A percentile compares a stretch with the other conserved stretches of the same genome.
These are phyloP conservation scores for Chaetoceros muelleri DNA, from an alignment of 108 stramenopile species.

Conservation along the genomic window DNA sequence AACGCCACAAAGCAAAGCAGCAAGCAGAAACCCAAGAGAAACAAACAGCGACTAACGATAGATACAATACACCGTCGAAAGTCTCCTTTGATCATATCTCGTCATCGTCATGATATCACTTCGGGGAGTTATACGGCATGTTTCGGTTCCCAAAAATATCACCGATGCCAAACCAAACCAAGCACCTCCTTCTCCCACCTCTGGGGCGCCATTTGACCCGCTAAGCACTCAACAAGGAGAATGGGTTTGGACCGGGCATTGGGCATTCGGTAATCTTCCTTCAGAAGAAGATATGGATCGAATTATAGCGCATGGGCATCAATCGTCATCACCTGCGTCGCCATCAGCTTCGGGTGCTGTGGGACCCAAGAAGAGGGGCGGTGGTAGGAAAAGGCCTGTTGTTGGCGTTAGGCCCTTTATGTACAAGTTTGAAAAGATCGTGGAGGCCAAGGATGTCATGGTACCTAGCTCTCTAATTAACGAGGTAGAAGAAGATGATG, in stretches of 20 bases:
- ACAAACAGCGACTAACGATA: no score
- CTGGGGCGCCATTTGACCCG: not conserved
- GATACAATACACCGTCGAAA: no score
- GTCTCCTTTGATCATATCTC: no score
- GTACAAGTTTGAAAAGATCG: conserved; percentile 29
- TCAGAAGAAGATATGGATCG: no score
- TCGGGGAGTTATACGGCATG: not conserved
- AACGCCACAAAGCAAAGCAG: no score
- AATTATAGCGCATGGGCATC: not conserved
- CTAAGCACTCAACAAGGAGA: not conserved
- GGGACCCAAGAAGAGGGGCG: not conserved
- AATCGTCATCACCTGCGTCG: conserved; percentile 2
- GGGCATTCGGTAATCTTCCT: conserved; percentile 2
- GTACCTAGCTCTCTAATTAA: conserved; percentile 28
- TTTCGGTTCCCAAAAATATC: not conserved
- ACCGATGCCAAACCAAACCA: not conserved
- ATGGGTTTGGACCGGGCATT: conserved; percentile 3
- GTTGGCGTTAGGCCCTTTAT: conserved; percentile 25
- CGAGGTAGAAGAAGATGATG: conserved; percentile 8
- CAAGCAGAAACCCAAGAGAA: no score
- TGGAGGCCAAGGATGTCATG: conserved; percentile 25
- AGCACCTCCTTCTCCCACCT: not conserved
- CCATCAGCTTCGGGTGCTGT: conserved; percentile 3
- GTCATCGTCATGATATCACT: conserved; percentile 3
- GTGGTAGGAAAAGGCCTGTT: not conserved